These are phyloP conservation scores for Chlamydomonas schloesseri DNA, from an alignment of 139 green algal genomes.

Conservation along the genomic window DNA sequence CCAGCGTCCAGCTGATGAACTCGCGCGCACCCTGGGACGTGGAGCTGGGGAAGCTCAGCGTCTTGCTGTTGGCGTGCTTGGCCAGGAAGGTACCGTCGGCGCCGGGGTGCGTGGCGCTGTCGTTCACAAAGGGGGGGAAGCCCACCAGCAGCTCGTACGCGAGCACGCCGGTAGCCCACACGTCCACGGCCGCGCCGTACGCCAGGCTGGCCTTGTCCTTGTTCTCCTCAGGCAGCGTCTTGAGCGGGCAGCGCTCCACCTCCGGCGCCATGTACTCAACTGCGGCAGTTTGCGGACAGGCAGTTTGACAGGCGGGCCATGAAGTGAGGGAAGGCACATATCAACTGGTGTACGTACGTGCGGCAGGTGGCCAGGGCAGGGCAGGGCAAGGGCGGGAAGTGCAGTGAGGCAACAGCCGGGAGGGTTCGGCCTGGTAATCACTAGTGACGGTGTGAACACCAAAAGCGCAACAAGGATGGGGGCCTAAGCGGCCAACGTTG, in stretches of 20 bases:
- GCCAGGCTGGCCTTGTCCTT: conserved; percentile 33
- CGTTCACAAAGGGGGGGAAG: conserved; percentile 52
- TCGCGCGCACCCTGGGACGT: background rate
- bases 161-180: conserved; percentile 57
- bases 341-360: no score
- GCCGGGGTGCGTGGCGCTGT: background rate
- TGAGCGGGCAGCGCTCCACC: conserved; percentile 50
- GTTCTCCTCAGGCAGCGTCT: conserved; percentile 45
- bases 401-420: no score
- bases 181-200: conserved; percentile 42
- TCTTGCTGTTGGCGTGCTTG: background rate
- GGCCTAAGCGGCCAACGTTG: no score
- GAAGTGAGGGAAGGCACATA: no score
- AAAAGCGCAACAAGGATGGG: no score
- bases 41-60: background rate
- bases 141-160: conserved; percentile 58
- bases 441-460: no score
- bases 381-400: background rate
- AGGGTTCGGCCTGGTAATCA: no score
- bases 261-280: conserved; percentile 52
- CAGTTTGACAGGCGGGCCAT: background rate
- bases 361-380: no score
- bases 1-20: conserved; percentile 56
- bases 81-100: conserved; percentile 4
- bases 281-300: background rate